Conservation (phyloP, 192 early-diverging fungal species). For the Gamsiella multidivaricata region DNA sequence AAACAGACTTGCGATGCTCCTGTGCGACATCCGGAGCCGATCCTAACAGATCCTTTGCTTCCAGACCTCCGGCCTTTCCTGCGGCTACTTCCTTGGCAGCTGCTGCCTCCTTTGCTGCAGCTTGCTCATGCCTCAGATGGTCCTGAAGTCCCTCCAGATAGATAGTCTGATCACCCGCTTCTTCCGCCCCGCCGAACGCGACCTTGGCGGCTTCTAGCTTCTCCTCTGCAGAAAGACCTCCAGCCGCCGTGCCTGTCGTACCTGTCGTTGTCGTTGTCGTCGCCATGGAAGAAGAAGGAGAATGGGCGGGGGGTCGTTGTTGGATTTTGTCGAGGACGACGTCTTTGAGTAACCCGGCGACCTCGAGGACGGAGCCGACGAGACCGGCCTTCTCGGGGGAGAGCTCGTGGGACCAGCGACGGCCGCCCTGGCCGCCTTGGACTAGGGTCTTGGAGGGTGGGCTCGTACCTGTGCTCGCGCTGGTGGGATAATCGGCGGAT, state of each 20-base stretch:
- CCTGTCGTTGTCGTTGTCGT: background rate
- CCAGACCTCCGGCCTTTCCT: background rate
- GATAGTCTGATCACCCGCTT: conserved; percentile 37
- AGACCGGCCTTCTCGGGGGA: conserved; percentile 51
- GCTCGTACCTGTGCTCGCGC: background rate
- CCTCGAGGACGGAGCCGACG: conserved; percentile 17
- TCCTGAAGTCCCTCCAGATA: conserved; percentile 25
- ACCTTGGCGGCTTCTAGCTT: conserved; percentile 26
- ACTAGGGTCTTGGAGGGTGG: conserved; percentile 28
- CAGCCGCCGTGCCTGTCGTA: background rate
- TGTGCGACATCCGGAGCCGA: conserved; percentile 15
- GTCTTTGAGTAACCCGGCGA: conserved; percentile 40
- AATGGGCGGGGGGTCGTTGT: no score
- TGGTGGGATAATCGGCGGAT: conserved; percentile 12
- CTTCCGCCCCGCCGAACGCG: conserved; percentile 47
- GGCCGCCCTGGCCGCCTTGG: conserved; percentile 34
- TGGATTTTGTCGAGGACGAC: conserved; percentile 49
- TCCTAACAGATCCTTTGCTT: conserved; percentile 6
- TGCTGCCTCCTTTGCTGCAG: background rate
- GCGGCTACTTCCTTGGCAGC: conserved; percentile 1
- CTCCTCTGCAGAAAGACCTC: conserved; percentile 9
- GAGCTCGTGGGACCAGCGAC: conserved; percentile 48
- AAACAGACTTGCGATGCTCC: conserved; percentile 31
- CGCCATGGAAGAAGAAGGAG: background rate
- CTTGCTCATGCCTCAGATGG: conserved; percentile 4